Evolutionary conservation across 352 stramenopile species (phyloP), one percentile per base, ranked within the genome.

Genomic region (Globisporangium nunn): DNA sequence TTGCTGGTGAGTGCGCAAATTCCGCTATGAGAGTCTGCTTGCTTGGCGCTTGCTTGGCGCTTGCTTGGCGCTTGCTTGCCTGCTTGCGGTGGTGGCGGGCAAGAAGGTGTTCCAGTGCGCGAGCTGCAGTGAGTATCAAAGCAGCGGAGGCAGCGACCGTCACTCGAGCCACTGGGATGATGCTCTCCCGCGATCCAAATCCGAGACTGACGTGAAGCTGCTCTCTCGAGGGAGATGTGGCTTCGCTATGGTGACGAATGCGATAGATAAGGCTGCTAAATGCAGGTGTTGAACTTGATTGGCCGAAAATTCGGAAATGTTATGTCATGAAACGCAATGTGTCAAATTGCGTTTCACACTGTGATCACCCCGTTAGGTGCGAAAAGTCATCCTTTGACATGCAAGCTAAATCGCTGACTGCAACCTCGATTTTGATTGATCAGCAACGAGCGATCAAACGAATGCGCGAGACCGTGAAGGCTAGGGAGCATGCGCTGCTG

Each of bases 1-100:
- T 61, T 54, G 55, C 45, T 28, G 45, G 14, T 10, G 33, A 52
- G 54, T n/a, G 48, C 39, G 55, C 55, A 49, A 61, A 61, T 55
- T 61, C 39, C 55, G 39, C 33, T 61, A 47, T 61, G 55, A 43
- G 18, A 8, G 50, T 8, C 30, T 10, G 31, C 35, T 51, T 47
- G n/a, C 37, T 23, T 23, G 23, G 23, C 23, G 23, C 6, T 52
- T 6, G n/a, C 37, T 23, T 23, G 23, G 23, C 23, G 23, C 6
- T 52, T 6, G 35, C 35, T 40, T 14, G 35, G 2, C 10, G 35
- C 33, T 37, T 41, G 35, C 35, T 12, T 14, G 35, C 35, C 3
- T 14, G 40, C 33, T 54, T 47, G 31, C 23, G 12, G 49, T 17
- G 17, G 10, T 4, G 8, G 17, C 15, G 15, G 11, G 23, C 17